Evolutionary conservation across 108 stramenopile genomes (phyloP), one percentile per base, ranked within the genome.

Genomic region (Pseudonitzschia multiseries): DNA sequence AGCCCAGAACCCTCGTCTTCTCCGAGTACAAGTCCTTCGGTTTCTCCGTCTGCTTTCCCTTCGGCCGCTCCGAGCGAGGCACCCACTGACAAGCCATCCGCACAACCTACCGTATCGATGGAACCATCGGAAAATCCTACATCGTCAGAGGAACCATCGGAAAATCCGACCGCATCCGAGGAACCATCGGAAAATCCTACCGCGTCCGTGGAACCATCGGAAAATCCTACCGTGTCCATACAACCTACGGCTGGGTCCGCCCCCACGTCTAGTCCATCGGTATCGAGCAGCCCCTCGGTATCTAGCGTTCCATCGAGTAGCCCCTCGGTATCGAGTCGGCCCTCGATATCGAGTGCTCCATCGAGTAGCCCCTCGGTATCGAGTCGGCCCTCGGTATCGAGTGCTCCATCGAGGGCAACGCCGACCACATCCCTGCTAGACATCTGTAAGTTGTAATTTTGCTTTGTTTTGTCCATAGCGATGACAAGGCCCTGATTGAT

Each of bases 61-160:
- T 48, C 46, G 14, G 18, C 18, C 1, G 13, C 1, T 18, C 46
- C 46, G 46, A 9, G 8, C 42, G 42, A 42, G 42, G 10, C 6
- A 9, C 42, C 42, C 6, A 42, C 42, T 42, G 42, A 42, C 6
- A 18, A 57, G 26, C 56, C 56, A 57, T 57, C 56, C 18, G 26
- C 13, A 9, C 13, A 57, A 18, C 24, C 57, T 59, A 27, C 57
- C 27, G 12, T 9, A 31, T 13, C 29, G 8, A n/a, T n/a, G 15
- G 61, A 62, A 40, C 61, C 61, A 40, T 62, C 61, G 28, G 36
- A 62, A 18, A 62, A 33, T 33, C 61, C 61, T n/a, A 62, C 61
- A 4, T 3, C 32, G 2, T 40, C 33, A 4, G 61, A 62, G 31
- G 61, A 62, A 40, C 61, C 61, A 18, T 62, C 61, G 3, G 36